Evolutionary conservation across 306 rosid species (phyloP).

Genomic region (Quercus agrifolia): DNA sequence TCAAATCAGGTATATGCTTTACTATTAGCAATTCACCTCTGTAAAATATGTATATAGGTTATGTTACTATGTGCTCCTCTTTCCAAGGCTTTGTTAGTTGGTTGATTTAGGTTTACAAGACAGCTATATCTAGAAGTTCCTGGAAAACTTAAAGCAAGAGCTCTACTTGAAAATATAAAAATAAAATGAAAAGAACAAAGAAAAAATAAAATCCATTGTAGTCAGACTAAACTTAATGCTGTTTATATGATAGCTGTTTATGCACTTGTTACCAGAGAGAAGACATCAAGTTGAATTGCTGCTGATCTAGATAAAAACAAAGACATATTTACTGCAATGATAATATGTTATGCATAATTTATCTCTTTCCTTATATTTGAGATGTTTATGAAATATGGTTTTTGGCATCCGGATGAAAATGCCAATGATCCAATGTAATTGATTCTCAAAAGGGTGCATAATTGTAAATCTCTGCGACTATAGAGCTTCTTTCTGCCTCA

Average conservation of each 20-base stretch:
- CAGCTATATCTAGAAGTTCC: neutral
- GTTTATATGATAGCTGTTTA: neutral
- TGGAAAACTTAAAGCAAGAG: neutral
- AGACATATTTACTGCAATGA: neutral
- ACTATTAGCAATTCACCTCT: constrained; percentile 9
- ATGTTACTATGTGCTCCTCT: neutral
- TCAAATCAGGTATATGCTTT: constrained; percentile 69
- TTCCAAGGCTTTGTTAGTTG: neutral
- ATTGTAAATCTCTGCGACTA: too few species aligned
- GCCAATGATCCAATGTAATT: neutral
- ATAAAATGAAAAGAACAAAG: too few species aligned
- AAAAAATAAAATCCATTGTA: neutral
- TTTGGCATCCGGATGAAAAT: neutral
- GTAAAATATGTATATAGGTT: neutral
- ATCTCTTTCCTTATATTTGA: neutral
- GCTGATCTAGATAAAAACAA: neutral
- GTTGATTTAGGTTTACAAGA: neutral
- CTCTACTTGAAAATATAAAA: neutral
- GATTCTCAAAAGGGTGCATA: too few species aligned
- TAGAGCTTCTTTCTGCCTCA: too few species aligned
- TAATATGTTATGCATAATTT: neutral
- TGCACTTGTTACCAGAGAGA: neutral
- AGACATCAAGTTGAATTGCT: neutral
- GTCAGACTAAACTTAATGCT: neutral
- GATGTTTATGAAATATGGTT: neutral